Evolutionary conservation across 306 rosid species (phyloP).

Genomic region (Hippophae rhamnoides): DNA sequence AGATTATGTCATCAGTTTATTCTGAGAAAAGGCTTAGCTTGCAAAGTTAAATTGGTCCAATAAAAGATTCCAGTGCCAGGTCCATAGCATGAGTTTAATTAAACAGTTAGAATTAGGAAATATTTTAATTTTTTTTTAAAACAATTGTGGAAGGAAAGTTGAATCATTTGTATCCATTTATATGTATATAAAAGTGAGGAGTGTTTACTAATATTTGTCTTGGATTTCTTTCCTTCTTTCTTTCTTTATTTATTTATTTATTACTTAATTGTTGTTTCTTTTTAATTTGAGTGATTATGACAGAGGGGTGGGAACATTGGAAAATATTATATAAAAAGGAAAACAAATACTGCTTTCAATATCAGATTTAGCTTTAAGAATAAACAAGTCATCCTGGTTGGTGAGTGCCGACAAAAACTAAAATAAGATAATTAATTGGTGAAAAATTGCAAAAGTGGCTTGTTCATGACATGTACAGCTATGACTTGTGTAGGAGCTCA

Average conservation of each 20-base stretch:
- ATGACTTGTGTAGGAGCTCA: too few species aligned
- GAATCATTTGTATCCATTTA: conserved; percentile 62
- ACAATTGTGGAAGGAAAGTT: conserved; percentile 25
- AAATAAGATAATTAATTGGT: not conserved
- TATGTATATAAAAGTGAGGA: conserved; percentile 65
- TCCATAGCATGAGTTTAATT: conserved; percentile 44
- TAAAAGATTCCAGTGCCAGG: conserved; percentile 69
- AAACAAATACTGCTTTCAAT: conserved; percentile 19
- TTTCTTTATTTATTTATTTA: not conserved
- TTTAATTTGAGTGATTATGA: conserved; percentile 7
- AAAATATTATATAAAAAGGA: not conserved
- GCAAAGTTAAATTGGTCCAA: conserved; percentile 61
- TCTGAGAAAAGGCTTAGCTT: conserved; percentile 43
- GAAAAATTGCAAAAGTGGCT: not conserved
- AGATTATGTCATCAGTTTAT: conserved; percentile 44
- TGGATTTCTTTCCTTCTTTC: not conserved
- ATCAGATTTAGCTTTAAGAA: conserved; percentile 36
- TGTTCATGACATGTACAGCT: too few species aligned
- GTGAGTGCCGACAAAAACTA: conserved; percentile 17
- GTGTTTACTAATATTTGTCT: conserved; percentile 35
- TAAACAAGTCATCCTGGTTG: conserved; percentile 22
- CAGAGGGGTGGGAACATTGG: not conserved
- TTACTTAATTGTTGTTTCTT: not conserved
- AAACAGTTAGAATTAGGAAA: conserved; percentile 39
- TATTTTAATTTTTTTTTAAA: conserved; percentile 33